Evolutionary conservation across 2,329 filamentous ascomycete genomes (phyloP).

Genomic region (Dactylonectria macrodidyma): DNA sequence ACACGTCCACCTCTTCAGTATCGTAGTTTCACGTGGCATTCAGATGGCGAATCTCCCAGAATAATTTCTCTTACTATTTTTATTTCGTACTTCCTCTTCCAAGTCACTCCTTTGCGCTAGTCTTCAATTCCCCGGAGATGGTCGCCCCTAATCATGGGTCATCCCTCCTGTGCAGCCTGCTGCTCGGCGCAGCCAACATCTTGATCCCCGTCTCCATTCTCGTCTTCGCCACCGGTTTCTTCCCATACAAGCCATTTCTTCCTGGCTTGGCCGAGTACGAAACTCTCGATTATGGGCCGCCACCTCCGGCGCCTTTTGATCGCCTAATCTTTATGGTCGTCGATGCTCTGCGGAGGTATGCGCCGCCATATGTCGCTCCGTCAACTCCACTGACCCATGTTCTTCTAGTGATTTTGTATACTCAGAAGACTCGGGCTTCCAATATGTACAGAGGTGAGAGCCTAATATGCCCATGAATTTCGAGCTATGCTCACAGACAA

Average conservation of each 20-base stretch:
- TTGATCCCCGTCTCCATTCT: slow-evolving; percentile 82
- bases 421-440: slow-evolving; percentile 82
- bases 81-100: slow-evolving; percentile 22
- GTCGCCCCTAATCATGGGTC: slow-evolving; percentile 46
- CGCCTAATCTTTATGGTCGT: slow-evolving; percentile 98
- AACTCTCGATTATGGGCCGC: slow-evolving; percentile 66
- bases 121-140: slow-evolving; percentile 36
- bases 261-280: slow-evolving; percentile 84
- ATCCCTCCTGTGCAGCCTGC: slow-evolving; percentile 52
- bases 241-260: slow-evolving; percentile 96
- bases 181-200: slow-evolving; percentile 79
- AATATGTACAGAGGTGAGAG: slow-evolving; percentile 88
- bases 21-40: slow-evolving; percentile 25
- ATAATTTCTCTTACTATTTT: slow-evolving; percentile 27
- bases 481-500: slow-evolving; percentile 25
- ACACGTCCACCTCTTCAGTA: slow-evolving; percentile 45
- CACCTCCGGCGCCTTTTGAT: slow-evolving; percentile 82
- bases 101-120: slow-evolving; percentile 24
- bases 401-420: slow-evolving; percentile 90
- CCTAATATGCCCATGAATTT: neutral
- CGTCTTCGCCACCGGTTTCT: slow-evolving; percentile 91
- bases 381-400: slow-evolving; percentile 39
- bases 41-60: slow-evolving; percentile 39
- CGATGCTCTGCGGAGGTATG: slow-evolving; percentile 89
- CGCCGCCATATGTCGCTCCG: neutral